Base-by-base conservation (phyloP, 441 rosid species). In the Iberis amara region DNA sequence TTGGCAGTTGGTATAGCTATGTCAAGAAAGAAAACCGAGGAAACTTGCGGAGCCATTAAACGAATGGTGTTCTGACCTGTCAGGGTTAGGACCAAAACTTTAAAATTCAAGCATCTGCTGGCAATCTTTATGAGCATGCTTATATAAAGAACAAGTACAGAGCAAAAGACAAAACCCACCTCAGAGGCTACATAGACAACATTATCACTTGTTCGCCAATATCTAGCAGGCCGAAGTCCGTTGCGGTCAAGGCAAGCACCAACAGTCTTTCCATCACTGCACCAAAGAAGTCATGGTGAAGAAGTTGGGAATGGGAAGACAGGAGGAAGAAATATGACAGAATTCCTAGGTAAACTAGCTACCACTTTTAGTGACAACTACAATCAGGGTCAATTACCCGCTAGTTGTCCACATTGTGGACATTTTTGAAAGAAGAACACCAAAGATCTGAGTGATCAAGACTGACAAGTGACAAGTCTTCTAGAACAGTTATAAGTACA, bases 181-280 rank as follows among this genome's bases (percentile, higher is more conserved):
- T 94, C 99, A 68, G 99, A 94, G 61, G 99, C 97, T 57, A 94
- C 97, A 69, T 94, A 94, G 46, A 94, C 99, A 62, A 89, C 80
- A 74, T 94, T 94, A 73, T 94, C 99, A 32, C 66, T 68, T 42
- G 99, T 94, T 69, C 87, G 82, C 99, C 99, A 94, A 69, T 94
- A 94, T 77, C 99, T 86, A 73, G 99, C 99, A 41, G 99, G 99
- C 55, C 99, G 96, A 76, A 94, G 99, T 65, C 99, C 99, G 79
- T 94, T 94, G 44, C 99, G 84, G 72, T 94, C 97, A 54, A 94
- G 96, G 68, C 92, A 81, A 60, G 99, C 99, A 59, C 99, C 99
- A 42, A 94, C 92, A 61, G 96, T 94, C 79, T 94, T 94, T 62
- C 99, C 99, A 71, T 94, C 99, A 77, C 99, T 94, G 81, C 59